Conservation (phyloP, 2,329 filamentous ascomycete genomes). For the Fusarium buharicum region DNA sequence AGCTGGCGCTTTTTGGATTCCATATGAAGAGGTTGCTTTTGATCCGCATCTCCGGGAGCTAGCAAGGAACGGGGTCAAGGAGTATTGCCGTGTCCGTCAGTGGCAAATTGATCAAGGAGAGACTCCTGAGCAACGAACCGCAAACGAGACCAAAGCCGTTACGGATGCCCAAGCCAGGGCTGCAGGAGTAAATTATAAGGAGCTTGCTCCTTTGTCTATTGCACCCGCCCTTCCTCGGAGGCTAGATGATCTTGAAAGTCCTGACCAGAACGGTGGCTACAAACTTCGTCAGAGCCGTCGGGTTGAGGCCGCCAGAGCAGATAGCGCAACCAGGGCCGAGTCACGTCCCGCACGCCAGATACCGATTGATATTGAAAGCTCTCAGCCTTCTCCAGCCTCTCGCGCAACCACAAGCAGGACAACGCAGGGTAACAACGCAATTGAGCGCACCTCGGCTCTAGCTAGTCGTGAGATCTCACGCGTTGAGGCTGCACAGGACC, state of each 20-base stretch:
- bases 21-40: constrained; percentile 70
- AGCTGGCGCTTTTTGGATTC: constrained; percentile 70
- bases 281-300: constrained; percentile 59
- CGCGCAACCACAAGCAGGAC: constrained; percentile 35
- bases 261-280: constrained; percentile 44
- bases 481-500: constrained; percentile 62
- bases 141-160: constrained; percentile 65
- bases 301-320: constrained; percentile 48
- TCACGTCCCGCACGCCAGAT: constrained; percentile 47
- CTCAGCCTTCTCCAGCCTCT: constrained; percentile 28
- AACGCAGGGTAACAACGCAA: constrained; percentile 44
- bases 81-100: constrained; percentile 71
- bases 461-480: constrained; percentile 64
- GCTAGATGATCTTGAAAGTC: constrained; percentile 32
- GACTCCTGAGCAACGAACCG: constrained; percentile 55
- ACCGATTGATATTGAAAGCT: constrained; percentile 35
- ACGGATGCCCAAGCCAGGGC: constrained; percentile 60
- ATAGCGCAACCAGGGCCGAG: constrained; percentile 22
- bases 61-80: constrained; percentile 67
- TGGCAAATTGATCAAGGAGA: constrained; percentile 67
- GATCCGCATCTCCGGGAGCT: constrained; percentile 65
- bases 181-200: constrained; percentile 48
- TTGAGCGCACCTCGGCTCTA: constrained; percentile 61
- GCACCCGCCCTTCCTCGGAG: constrained; percentile 38
- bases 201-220: constrained; percentile 39